Evolutionary conservation across 306 rosid species (phyloP).

Genomic region (Fragaria nilgerrensis): DNA sequence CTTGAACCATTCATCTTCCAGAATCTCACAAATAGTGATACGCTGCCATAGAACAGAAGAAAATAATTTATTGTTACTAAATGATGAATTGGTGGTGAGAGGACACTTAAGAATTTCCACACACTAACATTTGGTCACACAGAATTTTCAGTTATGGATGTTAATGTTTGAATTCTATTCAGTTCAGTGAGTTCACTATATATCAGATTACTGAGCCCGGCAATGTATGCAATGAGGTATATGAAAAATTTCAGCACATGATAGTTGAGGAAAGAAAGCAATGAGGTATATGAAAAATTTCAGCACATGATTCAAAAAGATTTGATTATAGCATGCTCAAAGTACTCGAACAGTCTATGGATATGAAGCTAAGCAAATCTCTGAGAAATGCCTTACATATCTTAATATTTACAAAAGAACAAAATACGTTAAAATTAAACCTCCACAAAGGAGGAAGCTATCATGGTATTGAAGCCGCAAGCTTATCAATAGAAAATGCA

Average conservation of each 20-base stretch:
- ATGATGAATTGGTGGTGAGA: slow-evolving; percentile 10
- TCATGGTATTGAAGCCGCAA: not conserved
- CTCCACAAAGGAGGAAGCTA: not conserved
- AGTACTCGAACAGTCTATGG: not conserved
- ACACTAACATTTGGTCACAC: not conserved
- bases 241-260: not conserved
- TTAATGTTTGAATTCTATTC: not conserved
- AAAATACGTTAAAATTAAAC: not conserved
- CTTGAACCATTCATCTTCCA: slow-evolving; percentile 93
- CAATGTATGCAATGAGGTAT: not conserved
- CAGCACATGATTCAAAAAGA: not conserved
- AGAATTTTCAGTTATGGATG: not conserved
- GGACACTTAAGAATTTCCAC: not conserved
- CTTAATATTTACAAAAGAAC: not conserved
- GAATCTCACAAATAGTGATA: slow-evolving; percentile 66
- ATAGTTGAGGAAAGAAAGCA: too few species aligned
- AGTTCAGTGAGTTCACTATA: not conserved
- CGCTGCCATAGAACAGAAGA: slow-evolving; percentile 59
- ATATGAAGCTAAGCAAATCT: not conserved
- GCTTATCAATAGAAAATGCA: not conserved
- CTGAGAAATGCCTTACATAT: not conserved
- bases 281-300: not conserved
- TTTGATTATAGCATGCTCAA: not conserved
- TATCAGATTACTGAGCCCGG: not conserved
- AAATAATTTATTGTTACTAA: slow-evolving; percentile 25